Base-by-base conservation (phyloP, 805 yeast genomes). In the Metahyphopichia silvanorum region DNA sequence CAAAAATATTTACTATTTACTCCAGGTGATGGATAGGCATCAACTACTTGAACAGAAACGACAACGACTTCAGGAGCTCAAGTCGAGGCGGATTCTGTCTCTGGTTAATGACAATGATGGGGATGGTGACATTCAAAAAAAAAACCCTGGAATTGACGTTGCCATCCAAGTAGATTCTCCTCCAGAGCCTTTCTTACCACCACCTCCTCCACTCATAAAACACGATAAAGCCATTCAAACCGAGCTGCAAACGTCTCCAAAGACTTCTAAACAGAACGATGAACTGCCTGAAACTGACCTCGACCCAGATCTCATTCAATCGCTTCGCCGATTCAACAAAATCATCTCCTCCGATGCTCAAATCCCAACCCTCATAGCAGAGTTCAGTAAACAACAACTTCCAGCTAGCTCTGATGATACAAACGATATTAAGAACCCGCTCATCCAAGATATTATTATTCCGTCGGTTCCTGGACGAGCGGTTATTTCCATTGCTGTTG, bases 21-120 rank as follows among this genome's bases (percentile, higher is more conserved):
- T 14, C 22, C 16, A 25, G 17, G 20, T 26, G 10, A 58, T 57
- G 64, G 66, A 61, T 35, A 44, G 70, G 38, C 68, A 60, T 37
- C 43, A 60, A 12, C 43, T 63, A 30, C 47, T 66, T 18, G 69
- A 66, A 35, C 63, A 63, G 41, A 66, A 66, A 37, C 47, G 69
- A 26, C 64, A 55, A 45, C 49, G 71, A 37, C 39, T 52, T 13
- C 46, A 48, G 29, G 61, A 53, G 33, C 40, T 55, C 17, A 44
- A 49, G 34, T 45, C 39, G 31, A 30, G 58, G 23, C 32, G 55
- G 23, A 33, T 27, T 8, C 10, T 16, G 20, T 25, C 25, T 13
- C 18, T n/a, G n/a, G n/a, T n/a, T n/a, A n/a, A n/a, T n/a, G n/a
- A n/a, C n/a, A n/a, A n/a, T n/a, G n/a, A n/a, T n/a, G n/a, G n/a